phyloP scores from a whole-genome alignment of 1,284 basidiomycete genomes.

The Mycosarcoma mackinlayi region DNA sequence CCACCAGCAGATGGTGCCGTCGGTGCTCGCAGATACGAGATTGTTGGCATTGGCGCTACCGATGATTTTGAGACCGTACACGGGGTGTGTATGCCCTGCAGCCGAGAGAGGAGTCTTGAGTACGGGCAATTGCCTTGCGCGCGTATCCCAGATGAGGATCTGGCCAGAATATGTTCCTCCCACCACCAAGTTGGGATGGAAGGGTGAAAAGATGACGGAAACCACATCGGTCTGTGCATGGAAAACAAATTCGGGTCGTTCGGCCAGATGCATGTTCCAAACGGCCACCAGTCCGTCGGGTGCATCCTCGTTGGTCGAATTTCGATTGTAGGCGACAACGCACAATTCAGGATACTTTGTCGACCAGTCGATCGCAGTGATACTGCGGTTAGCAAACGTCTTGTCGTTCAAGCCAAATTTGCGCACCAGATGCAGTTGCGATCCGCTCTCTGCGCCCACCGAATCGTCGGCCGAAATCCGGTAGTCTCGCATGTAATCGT shows the following conservation, averaged over 20 bases:
- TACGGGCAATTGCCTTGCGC: conserved; percentile 86
- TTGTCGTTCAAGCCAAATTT: conserved; percentile 57
- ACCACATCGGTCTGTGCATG: conserved; percentile 97
- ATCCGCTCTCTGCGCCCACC: conserved; percentile 69
- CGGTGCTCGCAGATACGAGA: conserved; percentile 92
- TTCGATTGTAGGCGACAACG: conserved; percentile 96
- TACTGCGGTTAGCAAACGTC: conserved; percentile 78
- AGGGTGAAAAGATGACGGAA: conserved; percentile 94
- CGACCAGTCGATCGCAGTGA: conserved; percentile 97
- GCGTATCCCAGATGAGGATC: conserved; percentile 98
- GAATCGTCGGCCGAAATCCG: conserved; percentile 80
- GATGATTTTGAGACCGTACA: conserved; percentile 96
- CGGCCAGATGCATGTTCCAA: conserved; percentile 94
- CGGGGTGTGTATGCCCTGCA: conserved; percentile 95
- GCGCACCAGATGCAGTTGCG: conserved; percentile 42
- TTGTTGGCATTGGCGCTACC: conserved; percentile 98
- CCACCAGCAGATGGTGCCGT: conserved; percentile 97
- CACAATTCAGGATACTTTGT: conserved; percentile 97
- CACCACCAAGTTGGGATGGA: conserved; percentile 95
- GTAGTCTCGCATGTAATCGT: conserved; percentile 97
- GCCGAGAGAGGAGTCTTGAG: conserved; percentile 91
- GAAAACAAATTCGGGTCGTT: conserved; percentile 96
- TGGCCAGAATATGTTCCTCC: conserved; percentile 98
- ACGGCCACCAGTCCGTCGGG: conserved; percentile 96
- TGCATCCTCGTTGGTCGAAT: conserved; percentile 76